A percentile compares a stretch with the other conserved stretches of the same genome.
These are phyloP conservation scores for Pseudocercospora macadamiae DNA, from an alignment of 2,329 filamentous ascomycete species.

Conservation along the genomic window DNA sequence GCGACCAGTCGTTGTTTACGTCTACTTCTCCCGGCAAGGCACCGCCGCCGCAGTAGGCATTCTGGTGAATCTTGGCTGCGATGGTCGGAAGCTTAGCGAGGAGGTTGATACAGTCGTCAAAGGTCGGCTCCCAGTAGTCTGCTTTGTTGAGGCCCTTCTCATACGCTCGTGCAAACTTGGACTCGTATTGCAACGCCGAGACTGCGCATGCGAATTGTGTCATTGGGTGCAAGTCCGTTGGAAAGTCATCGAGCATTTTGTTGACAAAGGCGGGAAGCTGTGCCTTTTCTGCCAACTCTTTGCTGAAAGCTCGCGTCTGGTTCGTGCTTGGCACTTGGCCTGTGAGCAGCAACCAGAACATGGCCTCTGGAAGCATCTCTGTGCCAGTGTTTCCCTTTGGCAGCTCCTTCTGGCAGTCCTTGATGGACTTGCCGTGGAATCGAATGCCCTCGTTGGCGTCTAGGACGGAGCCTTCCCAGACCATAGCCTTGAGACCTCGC, in stretches of 20 bases:
- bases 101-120: conserved; percentile 91
- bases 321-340: conserved; percentile 82
- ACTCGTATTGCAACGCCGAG: conserved; percentile 92
- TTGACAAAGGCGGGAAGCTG: conserved; percentile 79
- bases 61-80: conserved; percentile 96
- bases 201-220: conserved; percentile 96
- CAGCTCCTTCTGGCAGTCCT: conserved; percentile 91
- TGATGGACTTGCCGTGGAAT: conserved; percentile 97
- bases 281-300: conserved; percentile 84
- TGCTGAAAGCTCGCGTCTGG: conserved; percentile 81
- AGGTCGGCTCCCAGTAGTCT: conserved; percentile 98
- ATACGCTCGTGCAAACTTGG: conserved; percentile 90
- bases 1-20: conserved; percentile 88
- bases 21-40: conserved; percentile 77
- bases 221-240: conserved; percentile 92
- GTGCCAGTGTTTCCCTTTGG: conserved; percentile 90
- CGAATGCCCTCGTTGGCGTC: conserved; percentile 97
- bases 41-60: conserved; percentile 75
- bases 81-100: conserved; percentile 96
- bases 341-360: conserved; percentile 98
- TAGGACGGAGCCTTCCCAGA: conserved; percentile 97
- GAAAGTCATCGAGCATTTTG: conserved; percentile 88
- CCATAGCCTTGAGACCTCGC: conserved; percentile 93
- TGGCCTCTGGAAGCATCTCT: conserved; percentile 97
- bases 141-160: conserved; percentile 89